These are phyloP conservation scores for Talaromyces thailandensis DNA, from an alignment of 495 filamentous ascomycete species.

Conservation along the genomic window DNA sequence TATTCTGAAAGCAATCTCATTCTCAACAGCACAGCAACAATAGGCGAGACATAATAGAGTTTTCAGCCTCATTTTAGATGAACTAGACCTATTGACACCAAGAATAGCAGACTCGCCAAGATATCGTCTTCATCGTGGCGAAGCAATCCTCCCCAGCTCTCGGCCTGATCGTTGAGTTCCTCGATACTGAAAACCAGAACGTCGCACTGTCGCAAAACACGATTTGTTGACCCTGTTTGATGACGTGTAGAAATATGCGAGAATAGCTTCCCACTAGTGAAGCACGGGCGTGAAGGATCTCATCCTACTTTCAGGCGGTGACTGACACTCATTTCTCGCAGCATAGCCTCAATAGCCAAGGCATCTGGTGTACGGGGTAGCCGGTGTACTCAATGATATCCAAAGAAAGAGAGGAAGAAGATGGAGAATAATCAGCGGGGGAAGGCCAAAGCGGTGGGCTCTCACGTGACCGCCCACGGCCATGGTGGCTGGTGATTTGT, in stretches of 20 bases:
- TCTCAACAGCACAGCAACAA: background rate
- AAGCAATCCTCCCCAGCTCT: background rate
- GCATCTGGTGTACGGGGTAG: background rate
- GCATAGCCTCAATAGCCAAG: background rate
- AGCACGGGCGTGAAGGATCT: background rate
- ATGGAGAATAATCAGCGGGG: background rate
- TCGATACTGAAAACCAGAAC: background rate
- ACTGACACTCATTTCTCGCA: background rate
- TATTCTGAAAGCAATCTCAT: background rate
- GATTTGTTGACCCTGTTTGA: background rate
- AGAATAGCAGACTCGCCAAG: background rate
- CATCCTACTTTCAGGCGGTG: background rate
- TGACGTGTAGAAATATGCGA: background rate
- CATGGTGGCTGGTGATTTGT: background rate
- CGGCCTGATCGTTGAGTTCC: background rate
- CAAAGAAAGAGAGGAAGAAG: background rate
- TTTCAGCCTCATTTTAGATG: background rate
- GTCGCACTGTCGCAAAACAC: background rate
- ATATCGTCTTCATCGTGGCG: background rate
- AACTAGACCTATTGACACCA: background rate
- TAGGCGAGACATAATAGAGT: background rate
- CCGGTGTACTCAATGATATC: background rate
- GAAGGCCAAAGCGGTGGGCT: background rate
- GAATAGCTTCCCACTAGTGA: background rate
- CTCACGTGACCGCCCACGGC: background rate